A percentile compares a stretch with the other conserved stretches of the same genome.
These are phyloP conservation scores for Pythium dissotocum DNA, from an alignment of 352 stramenopile species.

Conservation along the genomic window DNA sequence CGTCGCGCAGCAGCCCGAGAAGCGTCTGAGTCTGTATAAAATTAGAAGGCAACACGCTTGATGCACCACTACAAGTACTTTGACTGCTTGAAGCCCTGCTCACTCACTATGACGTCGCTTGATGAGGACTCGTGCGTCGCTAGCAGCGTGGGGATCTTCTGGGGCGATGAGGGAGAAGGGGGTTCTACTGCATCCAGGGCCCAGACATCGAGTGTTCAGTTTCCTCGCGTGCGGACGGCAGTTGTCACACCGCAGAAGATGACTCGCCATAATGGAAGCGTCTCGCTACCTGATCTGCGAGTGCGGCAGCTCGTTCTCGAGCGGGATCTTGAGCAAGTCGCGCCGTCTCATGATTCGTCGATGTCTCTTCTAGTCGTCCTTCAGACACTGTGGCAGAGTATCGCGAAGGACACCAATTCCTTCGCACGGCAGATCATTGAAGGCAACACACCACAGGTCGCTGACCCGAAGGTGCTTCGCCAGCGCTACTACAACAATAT, in stretches of 20 bases:
- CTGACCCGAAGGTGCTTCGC: conserved; percentile 12
- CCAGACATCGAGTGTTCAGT: background rate
- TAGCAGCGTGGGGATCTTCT: conserved; percentile 10
- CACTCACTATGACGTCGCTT: background rate
- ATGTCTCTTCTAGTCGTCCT: conserved; percentile 46
- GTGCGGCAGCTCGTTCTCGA: background rate
- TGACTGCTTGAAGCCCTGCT: background rate
- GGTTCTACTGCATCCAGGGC: too few species aligned
- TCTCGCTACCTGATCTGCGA: conserved; percentile 14
- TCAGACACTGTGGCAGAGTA: conserved; percentile 46
- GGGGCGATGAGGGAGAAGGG: conserved; percentile 5
- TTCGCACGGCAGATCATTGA: conserved; percentile 36
- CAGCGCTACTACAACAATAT: conserved; percentile 10
- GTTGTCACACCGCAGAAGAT: background rate
- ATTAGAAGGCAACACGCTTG: conserved; percentile 34
- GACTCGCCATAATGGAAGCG: background rate
- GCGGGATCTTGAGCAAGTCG: conserved; percentile 1
- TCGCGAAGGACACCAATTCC: conserved; percentile 34
- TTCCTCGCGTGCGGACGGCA: background rate
- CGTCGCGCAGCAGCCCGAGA: conserved; percentile 40
- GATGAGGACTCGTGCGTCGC: background rate
- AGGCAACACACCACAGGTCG: conserved; percentile 2
- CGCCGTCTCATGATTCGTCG: conserved; percentile 18
- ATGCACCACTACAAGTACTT: background rate
- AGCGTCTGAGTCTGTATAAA: conserved; percentile 50